phyloP scores from a whole-genome alignment of 176 grass and related monocot genomes.

The Hyparrhenia diplandra region DNA sequence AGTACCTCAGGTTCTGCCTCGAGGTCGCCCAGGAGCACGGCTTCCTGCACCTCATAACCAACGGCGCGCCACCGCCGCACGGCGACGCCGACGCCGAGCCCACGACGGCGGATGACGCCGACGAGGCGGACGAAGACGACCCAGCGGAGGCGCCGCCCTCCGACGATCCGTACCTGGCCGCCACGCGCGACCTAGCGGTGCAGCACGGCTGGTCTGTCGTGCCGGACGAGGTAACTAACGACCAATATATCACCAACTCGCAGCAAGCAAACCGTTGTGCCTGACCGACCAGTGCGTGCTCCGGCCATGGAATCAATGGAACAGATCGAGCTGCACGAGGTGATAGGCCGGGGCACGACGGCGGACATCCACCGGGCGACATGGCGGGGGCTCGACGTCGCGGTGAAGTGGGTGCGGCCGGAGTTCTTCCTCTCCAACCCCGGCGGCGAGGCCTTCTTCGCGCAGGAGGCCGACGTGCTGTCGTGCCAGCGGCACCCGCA shows the following conservation, averaged over 20 bases:
- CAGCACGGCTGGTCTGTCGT: constrained; percentile 46
- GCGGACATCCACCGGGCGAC: constrained; percentile 49
- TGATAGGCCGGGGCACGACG: constrained; percentile 48
- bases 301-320: not conserved
- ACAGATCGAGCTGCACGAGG: constrained; percentile 60
- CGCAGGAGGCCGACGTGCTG: constrained; percentile 48
- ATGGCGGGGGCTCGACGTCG: constrained; percentile 53
- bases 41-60: constrained; percentile 54
- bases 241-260: not conserved
- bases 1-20: constrained; percentile 54
- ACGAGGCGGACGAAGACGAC: not conserved
- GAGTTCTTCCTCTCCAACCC: constrained; percentile 23
- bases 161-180: constrained; percentile 27
- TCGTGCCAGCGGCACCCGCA: constrained; percentile 59
- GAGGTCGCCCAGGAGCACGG: constrained; percentile 49
- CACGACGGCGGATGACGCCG: not conserved
- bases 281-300: not conserved
- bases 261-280: not conserved
- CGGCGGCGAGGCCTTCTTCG: constrained; percentile 43
- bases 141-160: not conserved
- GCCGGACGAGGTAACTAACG: constrained; percentile 39
- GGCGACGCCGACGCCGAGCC: not conserved
- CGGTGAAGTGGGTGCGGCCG: constrained; percentile 59
- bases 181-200: constrained; percentile 35
- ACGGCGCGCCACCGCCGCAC: not conserved